Percentiles rank a stretch among this genome's conserved stretches.
These are phyloP conservation scores for Fusarium continuum DNA, from an alignment of 2,329 filamentous ascomycete species.

Conservation along the genomic window DNA sequence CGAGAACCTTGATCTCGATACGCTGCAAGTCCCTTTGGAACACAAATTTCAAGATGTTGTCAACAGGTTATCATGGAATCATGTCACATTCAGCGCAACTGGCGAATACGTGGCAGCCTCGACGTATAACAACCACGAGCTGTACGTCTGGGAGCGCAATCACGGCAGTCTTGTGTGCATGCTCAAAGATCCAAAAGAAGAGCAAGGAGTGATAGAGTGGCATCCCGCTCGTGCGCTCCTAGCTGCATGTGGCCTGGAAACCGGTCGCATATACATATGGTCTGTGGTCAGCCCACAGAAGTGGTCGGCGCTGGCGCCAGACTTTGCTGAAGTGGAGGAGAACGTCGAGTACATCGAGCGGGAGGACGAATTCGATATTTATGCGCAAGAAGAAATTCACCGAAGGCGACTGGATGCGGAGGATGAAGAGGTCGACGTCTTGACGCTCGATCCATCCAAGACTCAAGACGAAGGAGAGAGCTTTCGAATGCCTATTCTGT, in stretches of 20 bases:
- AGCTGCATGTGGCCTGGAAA: slow-evolving; percentile 91
- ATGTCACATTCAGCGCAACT: slow-evolving; percentile 92
- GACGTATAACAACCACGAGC: slow-evolving; percentile 97
- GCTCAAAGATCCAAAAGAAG: slow-evolving; percentile 94
- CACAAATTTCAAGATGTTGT: slow-evolving; percentile 99
- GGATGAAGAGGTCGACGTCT: slow-evolving; percentile 91
- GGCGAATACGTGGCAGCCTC: slow-evolving; percentile 97
- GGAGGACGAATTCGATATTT: slow-evolving; percentile 98
- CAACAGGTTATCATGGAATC: slow-evolving; percentile 94
- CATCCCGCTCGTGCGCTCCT: slow-evolving; percentile 88
- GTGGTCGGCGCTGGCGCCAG: slow-evolving; percentile 95
- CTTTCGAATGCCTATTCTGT: slow-evolving; percentile 94
- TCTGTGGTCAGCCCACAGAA: slow-evolving; percentile 93
- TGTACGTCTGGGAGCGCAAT: slow-evolving; percentile 97
- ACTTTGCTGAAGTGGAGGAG: slow-evolving; percentile 97
- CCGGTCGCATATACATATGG: slow-evolving; percentile 94
- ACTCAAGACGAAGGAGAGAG: slow-evolving; percentile 66
- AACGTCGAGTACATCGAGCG: slow-evolving; percentile 96
- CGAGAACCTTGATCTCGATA: slow-evolving; percentile 79
- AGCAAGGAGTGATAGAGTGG: slow-evolving; percentile 97
- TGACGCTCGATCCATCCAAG: slow-evolving; percentile 76
- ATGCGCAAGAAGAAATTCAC: slow-evolving; percentile 92
- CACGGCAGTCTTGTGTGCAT: slow-evolving; percentile 96
- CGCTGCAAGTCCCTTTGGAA: slow-evolving; percentile 88
- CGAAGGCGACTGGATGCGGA: slow-evolving; percentile 89